Conservation (phyloP, 2,329 filamentous ascomycete species). For the Biscogniauxia sp. region DNA sequence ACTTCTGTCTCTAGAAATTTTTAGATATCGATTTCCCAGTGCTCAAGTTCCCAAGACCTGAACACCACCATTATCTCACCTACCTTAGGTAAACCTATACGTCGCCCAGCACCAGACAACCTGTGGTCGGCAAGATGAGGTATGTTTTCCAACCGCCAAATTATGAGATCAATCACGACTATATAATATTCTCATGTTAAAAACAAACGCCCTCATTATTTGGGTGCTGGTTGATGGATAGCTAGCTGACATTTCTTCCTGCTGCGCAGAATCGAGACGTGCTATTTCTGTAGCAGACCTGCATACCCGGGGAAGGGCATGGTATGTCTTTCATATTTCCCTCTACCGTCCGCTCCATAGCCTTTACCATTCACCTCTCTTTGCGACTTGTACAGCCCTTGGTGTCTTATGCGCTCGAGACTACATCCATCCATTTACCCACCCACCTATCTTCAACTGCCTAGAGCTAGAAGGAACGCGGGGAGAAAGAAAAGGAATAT, state of each 20-base stretch:
- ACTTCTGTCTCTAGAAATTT: not conserved
- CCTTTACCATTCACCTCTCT: not conserved
- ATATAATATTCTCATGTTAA: too few relatives aligned
- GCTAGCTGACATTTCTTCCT: constrained; percentile 5
- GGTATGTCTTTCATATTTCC: constrained; percentile 43
- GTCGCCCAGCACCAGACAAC: not conserved
- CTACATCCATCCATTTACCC: too few relatives aligned
- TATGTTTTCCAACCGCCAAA: not conserved
- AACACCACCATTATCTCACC: too few relatives aligned
- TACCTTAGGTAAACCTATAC: not conserved
- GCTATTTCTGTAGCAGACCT: constrained; percentile 69
- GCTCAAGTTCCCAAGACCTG: not conserved
- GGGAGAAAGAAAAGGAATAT: not conserved
- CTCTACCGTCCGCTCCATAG: not conserved
- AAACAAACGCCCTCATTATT: not conserved
- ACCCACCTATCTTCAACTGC: too few relatives aligned
- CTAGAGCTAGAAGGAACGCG: not conserved
- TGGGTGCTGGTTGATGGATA: not conserved
- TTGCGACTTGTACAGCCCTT: not conserved
- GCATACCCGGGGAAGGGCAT: constrained; percentile 64
- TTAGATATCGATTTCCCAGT: not conserved
- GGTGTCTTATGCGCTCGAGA: not conserved
- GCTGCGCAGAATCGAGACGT: constrained; percentile 55
- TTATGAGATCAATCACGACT: too few relatives aligned
- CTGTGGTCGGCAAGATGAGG: not conserved